Base-by-base conservation (phyloP, 78 protist species). In the Dictyostelium intermedium region DNA sequence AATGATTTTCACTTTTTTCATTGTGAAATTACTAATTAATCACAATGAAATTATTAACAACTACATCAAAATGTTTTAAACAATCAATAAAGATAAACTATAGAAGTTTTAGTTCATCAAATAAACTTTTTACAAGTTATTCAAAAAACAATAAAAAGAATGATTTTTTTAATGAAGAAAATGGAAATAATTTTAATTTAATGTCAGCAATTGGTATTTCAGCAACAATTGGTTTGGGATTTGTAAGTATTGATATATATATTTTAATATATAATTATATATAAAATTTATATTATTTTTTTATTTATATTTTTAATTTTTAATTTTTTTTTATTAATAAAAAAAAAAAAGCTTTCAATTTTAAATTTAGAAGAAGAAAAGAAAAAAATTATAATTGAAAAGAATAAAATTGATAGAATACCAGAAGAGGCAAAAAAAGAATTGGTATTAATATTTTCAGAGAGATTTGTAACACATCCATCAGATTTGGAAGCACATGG, bases 401-500 rank as follows among this genome's bases (percentile, higher is more conserved):
- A 72, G 37, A 27, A 72, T 72, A 72, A 72, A 72, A 32, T 34
- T 72, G 79, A 72, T 73, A 30, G 3, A 50, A 41, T 85, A 30
- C 86, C 94, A 89, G 73, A 23, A 0, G 82, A 80, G 35, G 85
- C 82, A 30, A 47, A 50, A 7, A 80, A n/a, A 43, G 82, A 79
- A 43, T 79, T 87, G 5, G 69, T 41, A 16, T 6, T 10, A 41
- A 32, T 89, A 50, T 70, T 89, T 66, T 66, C 73, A 11, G 80
- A 89, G 30, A 80, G 94, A 63, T 41, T 80, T 39, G 87, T 53
- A 8, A 35, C 77, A 14, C 43, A 45, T 37, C 39, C n/a, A 39
- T 27, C 30, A 18, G 94, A 89, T 89, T 45, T 34, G 69, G 96
- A 92, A 18, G 93, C 96, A 37, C 92, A 92, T 82, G 96, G 96